Percentiles rank a stretch among this genome's conserved stretches.
These are phyloP conservation scores for Verticillium alfalfae DNA, from an alignment of 2,329 filamentous ascomycete species.

Conservation along the genomic window DNA sequence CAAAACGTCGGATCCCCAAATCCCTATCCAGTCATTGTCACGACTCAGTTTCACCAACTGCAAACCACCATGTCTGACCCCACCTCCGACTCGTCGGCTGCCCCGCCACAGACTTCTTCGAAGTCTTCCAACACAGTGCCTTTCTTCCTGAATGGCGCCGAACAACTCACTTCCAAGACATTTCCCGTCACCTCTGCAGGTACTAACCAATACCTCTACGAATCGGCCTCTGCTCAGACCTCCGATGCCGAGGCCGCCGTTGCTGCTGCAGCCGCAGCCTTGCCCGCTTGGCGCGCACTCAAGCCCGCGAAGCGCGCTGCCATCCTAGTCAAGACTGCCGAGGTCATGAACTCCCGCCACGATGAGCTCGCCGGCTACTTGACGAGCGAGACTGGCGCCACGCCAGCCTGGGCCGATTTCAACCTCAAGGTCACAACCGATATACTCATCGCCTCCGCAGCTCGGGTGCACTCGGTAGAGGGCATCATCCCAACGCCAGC, in stretches of 20 bases:
- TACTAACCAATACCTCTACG: constrained; percentile 46
- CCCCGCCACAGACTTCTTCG: background rate
- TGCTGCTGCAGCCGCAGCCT: constrained; percentile 49
- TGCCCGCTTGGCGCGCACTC: constrained; percentile 56
- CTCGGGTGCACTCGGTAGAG: constrained; percentile 23
- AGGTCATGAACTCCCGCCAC: constrained; percentile 46
- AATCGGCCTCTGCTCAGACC: constrained; percentile 49
- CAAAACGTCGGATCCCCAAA: background rate
- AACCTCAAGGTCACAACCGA: constrained; percentile 25
- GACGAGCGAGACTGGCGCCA: constrained; percentile 29
- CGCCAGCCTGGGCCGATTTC: constrained; percentile 20
- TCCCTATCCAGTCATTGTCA: background rate
- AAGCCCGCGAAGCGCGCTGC: constrained; percentile 51
- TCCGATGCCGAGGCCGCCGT: constrained; percentile 44
- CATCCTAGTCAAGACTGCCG: constrained; percentile 57
- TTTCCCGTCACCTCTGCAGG: constrained; percentile 53
- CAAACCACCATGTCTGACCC: background rate
- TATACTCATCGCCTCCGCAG: constrained; percentile 30
- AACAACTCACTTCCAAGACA: constrained; percentile 38
- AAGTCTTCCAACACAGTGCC: constrained; percentile 20
- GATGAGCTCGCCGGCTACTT: constrained; percentile 52
- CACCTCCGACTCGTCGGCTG: background rate
- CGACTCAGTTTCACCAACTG: background rate
- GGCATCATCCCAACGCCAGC: constrained; percentile 23
- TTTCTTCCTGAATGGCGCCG: constrained; percentile 37